Percentiles rank a stretch among this genome's conserved stretches.
These are phyloP conservation scores for Knoxdaviesia proteae DNA, from an alignment of 2,329 filamentous ascomycete genomes.

Conservation along the genomic window DNA sequence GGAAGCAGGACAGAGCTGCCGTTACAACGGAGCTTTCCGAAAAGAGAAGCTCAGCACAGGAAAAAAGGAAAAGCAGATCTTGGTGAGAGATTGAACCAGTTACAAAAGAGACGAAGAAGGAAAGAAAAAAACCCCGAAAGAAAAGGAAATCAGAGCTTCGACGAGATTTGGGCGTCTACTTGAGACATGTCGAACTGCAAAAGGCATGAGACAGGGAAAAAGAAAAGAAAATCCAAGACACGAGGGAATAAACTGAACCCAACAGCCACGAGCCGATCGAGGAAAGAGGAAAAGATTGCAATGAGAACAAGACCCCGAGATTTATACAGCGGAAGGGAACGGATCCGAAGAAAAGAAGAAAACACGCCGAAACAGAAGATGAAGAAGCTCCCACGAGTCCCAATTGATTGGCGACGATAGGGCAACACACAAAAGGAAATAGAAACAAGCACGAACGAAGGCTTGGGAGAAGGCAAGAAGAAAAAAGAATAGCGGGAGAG, in stretches of 20 bases:
- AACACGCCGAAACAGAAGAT: neutral
- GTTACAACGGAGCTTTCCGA: slow-evolving; percentile 1
- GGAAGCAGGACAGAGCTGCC: no score
- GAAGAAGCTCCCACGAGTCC: no score
- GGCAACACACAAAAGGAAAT: no score
- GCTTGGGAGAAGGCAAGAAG: neutral
- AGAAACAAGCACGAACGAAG: no score
- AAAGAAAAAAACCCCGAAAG: neutral
- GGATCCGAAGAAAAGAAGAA: slow-evolving; percentile 1
- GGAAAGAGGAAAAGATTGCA: no score
- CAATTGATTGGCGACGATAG: no score
- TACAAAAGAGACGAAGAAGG: neutral
- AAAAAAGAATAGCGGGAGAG: slow-evolving; percentile 2
- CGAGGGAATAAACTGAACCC: no score
- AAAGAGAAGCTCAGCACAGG: neutral
- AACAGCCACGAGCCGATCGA: no score
- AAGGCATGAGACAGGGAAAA: neutral
- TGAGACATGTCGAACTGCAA: neutral
- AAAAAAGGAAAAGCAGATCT: neutral
- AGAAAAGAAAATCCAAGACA: neutral
- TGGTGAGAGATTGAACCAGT: neutral
- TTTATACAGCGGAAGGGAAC: neutral
- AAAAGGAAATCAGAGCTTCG: neutral
- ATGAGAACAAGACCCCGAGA: neutral
- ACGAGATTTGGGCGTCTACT: neutral